phyloP scores from a whole-genome alignment of 1,284 basidiomycete genomes.

The Sporisorium reilianum region DNA sequence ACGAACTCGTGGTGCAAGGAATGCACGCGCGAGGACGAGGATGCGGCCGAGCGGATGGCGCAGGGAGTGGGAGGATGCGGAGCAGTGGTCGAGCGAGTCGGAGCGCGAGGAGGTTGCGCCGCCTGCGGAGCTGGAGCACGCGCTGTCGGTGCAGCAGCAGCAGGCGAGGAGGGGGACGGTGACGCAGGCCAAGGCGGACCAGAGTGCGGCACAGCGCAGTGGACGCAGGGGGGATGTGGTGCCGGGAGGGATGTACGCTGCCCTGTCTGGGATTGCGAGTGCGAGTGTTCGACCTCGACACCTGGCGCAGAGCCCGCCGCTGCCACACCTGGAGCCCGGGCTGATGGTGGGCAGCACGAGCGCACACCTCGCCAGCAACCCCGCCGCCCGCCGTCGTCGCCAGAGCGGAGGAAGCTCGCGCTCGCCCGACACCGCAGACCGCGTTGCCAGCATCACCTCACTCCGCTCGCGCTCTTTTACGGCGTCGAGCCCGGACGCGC shows the following conservation, averaged over 20 bases:
- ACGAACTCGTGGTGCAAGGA: conserved; percentile 36
- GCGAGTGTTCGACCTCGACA: conserved; percentile 7
- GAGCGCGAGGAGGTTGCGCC: conserved; percentile 42
- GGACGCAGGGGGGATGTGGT: conserved; percentile 11
- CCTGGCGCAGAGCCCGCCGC: conserved; percentile 3
- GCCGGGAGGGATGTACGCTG: conserved; percentile 28
- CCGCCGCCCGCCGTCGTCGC: conserved; percentile 6
- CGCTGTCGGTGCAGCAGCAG: conserved; percentile 4
- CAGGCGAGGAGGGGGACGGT: conserved; percentile 25
- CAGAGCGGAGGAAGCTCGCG: conserved; percentile 2
- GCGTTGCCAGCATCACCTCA: not conserved
- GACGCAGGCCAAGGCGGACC: conserved; percentile 22
- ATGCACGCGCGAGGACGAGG: conserved; percentile 43
- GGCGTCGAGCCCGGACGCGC: conserved; percentile 4
- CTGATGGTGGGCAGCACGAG: conserved; percentile 18
- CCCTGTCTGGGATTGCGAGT: conserved; percentile 17
- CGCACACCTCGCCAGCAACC: not conserved
- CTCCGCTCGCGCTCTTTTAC: conserved; percentile 21
- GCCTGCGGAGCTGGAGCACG: conserved; percentile 17
- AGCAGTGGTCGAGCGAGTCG: conserved; percentile 54
- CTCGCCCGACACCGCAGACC: conserved; percentile 7
- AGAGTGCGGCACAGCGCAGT: not conserved
- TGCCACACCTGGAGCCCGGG: conserved; percentile 24
- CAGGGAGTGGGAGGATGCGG: conserved; percentile 58
- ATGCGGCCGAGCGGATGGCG: conserved; percentile 48